phyloP scores from a whole-genome alignment of 495 filamentous ascomycete species.

The Immersiella caudata region DNA sequence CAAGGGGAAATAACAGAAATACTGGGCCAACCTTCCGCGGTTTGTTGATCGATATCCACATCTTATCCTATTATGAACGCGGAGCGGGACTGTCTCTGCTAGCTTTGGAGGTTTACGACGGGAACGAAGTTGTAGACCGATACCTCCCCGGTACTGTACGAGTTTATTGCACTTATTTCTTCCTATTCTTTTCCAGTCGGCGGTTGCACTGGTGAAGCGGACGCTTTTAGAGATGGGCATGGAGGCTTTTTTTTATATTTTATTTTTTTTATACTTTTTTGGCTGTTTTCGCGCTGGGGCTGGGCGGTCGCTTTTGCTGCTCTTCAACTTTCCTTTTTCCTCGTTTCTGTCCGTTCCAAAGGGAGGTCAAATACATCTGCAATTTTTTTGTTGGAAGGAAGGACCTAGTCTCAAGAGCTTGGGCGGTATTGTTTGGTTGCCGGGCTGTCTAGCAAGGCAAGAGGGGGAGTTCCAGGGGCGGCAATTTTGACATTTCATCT shows the following conservation, averaged over 20 bases:
- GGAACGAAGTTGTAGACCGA: not conserved
- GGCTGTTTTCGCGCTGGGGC: not conserved
- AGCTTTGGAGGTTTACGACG: not conserved
- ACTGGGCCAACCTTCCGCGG: not conserved
- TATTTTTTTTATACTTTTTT: not conserved
- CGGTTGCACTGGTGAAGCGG: not conserved
- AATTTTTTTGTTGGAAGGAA: not conserved
- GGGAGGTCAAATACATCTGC: constrained; percentile 14
- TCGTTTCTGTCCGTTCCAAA: not conserved
- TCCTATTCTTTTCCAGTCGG: not conserved
- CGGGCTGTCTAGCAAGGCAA: not conserved
- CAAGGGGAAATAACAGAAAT: not conserved
- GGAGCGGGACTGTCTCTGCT: not conserved
- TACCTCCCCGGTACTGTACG: constrained; percentile 15
- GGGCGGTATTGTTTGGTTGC: not conserved
- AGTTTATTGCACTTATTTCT: constrained; percentile 8
- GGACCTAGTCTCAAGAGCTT: not conserved
- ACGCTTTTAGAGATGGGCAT: not conserved
- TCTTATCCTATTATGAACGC: not conserved
- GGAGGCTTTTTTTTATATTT: constrained; percentile 6
- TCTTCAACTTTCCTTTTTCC: not conserved
- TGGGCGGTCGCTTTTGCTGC: not conserved
- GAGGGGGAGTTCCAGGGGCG: constrained; percentile 5
- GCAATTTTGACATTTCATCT: not conserved
- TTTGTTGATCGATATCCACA: not conserved